These are phyloP conservation scores for Moricandia arvensis DNA, from an alignment of 345 rosid species.

Conservation along the genomic window DNA sequence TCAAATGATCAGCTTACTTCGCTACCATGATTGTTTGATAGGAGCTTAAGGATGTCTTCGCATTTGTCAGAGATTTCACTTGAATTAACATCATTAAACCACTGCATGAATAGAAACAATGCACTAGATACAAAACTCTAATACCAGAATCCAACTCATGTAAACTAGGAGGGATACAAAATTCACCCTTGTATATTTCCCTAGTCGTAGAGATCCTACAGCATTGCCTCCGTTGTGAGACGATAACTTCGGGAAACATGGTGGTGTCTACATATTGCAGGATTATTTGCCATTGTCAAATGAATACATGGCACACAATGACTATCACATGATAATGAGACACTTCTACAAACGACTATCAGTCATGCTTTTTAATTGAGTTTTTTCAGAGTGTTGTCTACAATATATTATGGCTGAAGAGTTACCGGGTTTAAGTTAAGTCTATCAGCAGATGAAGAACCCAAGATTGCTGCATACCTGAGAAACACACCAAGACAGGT, in stretches of 20 bases:
- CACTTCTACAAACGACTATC: conserved; percentile 2
- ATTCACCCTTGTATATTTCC: conserved; percentile 67
- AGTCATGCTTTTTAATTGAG: neutral
- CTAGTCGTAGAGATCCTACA: conserved; percentile 65
- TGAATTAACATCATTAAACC: conserved; percentile 85
- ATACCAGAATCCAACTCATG: conserved; percentile 11
- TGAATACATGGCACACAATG: conserved; percentile 1
- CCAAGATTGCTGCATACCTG: conserved; percentile 88
- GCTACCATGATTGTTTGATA: conserved; percentile 66
- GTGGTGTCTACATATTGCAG: conserved; percentile 71
- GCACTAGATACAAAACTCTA: neutral
- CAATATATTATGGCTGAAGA: conserved; percentile 3
- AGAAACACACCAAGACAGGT: conserved; percentile 18
- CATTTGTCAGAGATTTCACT: conserved; percentile 73
- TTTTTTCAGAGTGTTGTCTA: neutral
- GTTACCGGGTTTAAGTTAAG: conserved; percentile 62
- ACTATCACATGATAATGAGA: neutral
- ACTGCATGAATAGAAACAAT: conserved; percentile 47
- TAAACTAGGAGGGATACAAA: conserved; percentile 26
- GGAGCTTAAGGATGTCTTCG: conserved; percentile 61
- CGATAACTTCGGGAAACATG: conserved; percentile 67
- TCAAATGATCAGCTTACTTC: conserved; percentile 49
- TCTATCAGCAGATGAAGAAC: conserved; percentile 57
- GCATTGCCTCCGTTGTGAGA: conserved; percentile 42
- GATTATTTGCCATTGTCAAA: neutral